Conservation (phyloP, 768 basidiomycete genomes). For the Cystobasidium ongulense region DNA sequence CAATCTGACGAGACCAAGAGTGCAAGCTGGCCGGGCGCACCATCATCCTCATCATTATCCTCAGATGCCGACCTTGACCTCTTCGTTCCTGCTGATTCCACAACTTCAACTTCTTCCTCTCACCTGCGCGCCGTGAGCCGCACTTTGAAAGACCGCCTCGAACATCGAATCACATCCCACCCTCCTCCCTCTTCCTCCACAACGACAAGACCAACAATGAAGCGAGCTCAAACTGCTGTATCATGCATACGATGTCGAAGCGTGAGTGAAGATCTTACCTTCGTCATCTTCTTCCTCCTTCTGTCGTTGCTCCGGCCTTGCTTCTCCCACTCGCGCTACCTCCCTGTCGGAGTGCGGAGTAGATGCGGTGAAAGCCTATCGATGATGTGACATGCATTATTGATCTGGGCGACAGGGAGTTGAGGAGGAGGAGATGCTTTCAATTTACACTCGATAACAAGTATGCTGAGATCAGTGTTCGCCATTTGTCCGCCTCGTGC, state of each 20-base stretch:
- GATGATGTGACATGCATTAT: neutral
- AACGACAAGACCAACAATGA: neutral
- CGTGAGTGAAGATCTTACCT: neutral
- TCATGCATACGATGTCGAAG: slow-evolving; percentile 13
- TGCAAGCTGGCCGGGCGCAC: neutral
- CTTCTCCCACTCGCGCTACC: neutral
- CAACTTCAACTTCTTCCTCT: neutral
- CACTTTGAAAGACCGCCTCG: neutral
- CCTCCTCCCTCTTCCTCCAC: neutral
- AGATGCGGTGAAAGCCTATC: neutral
- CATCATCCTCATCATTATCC: neutral
- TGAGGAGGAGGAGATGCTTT: no score
- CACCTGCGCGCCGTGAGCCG: neutral
- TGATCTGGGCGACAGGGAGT: no score
- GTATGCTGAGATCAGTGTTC: neutral
- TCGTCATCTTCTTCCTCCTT: neutral
- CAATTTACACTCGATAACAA: neutral
- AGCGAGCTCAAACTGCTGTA: slow-evolving; percentile 9
- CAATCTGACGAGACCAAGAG: neutral
- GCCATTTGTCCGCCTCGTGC: neutral
- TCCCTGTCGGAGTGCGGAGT: neutral
- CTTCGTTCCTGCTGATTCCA: neutral
- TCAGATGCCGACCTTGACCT: no score
- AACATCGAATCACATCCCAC: neutral
- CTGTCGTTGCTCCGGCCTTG: neutral